Percentiles rank a stretch among this genome's conserved stretches.
Evolutionary conservation across 768 basidiomycete genomes (phyloP).

Genomic region (Suillus spraguei): DNA sequence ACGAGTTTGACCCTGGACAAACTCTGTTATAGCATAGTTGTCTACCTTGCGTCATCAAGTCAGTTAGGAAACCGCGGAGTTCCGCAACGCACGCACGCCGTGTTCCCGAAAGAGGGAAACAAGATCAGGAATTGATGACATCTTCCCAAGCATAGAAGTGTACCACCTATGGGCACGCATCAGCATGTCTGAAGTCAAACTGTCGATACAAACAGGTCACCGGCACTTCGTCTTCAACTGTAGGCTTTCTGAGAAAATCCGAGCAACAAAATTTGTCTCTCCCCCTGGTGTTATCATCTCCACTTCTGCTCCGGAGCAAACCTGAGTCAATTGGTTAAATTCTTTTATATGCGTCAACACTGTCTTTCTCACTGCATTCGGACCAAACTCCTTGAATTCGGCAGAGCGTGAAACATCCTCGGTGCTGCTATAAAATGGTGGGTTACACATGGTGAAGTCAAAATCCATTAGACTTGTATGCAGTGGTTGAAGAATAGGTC

Average conservation of each 20-base stretch:
- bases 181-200: not conserved
- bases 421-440: constrained; percentile 85
- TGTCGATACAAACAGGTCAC: constrained; percentile 38
- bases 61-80: not conserved
- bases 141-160: constrained; percentile 90
- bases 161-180: constrained; percentile 66
- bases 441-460: constrained; percentile 94
- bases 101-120: constrained; percentile 53
- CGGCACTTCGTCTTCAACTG: constrained; percentile 51
- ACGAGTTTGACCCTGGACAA: constrained; percentile 83
- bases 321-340: constrained; percentile 41
- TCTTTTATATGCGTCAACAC: not conserved
- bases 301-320: constrained; percentile 81
- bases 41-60: constrained; percentile 53
- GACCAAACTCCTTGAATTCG: constrained; percentile 61
- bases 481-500: constrained; percentile 45
- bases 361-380: constrained; percentile 64
- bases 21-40: constrained; percentile 86
- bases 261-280: constrained; percentile 73
- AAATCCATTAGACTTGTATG: constrained; percentile 33
- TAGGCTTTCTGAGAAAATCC: constrained; percentile 79
- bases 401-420: constrained; percentile 67
- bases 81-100: constrained; percentile 36
- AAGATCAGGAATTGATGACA: constrained; percentile 68
- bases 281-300: constrained; percentile 94